Percentiles rank a stretch among this genome's conserved stretches.
Conservation (phyloP, 2,329 filamentous ascomycete genomes). For the Phaeosphaeriaceae sp. region DNA sequence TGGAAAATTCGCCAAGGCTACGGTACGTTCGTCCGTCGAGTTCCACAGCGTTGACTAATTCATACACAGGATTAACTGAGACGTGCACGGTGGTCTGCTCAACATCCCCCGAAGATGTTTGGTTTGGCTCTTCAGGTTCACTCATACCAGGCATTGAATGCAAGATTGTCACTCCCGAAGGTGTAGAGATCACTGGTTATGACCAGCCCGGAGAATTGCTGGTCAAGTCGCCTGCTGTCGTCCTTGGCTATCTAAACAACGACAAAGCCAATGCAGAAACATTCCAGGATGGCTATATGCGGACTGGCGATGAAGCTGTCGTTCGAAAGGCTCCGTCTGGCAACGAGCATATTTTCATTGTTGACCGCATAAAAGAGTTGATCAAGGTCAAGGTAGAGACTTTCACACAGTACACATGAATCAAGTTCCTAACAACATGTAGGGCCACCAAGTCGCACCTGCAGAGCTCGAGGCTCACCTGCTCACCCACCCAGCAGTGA, state of each 20-base stretch:
- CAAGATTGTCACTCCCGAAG: slow-evolving; percentile 71
- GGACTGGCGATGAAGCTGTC: slow-evolving; percentile 73
- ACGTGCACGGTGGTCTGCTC: slow-evolving; percentile 72
- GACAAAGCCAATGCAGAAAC: slow-evolving; percentile 82
- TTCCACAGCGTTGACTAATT: slow-evolving; percentile 3
- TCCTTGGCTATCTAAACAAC: slow-evolving; percentile 86
- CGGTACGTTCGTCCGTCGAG: slow-evolving; percentile 51
- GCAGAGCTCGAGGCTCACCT: slow-evolving; percentile 83
- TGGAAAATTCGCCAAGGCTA: slow-evolving; percentile 76
- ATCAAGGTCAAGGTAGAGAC: slow-evolving; percentile 74
- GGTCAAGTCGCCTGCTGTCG: slow-evolving; percentile 72
- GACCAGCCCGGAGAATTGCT: slow-evolving; percentile 81
- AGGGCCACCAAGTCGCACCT: slow-evolving; percentile 83
- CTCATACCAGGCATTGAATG: slow-evolving; percentile 69
- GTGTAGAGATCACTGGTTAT: slow-evolving; percentile 71
- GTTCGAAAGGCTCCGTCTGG: slow-evolving; percentile 66
- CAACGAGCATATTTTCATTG: slow-evolving; percentile 81
- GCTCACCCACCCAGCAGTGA: slow-evolving; percentile 75
- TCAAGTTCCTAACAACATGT: slow-evolving; percentile 10
- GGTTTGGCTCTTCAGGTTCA: slow-evolving; percentile 73
- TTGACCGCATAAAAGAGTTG: slow-evolving; percentile 80
- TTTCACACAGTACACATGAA: neutral
- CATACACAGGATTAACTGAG: slow-evolving; percentile 70
- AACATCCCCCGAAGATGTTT: slow-evolving; percentile 67
- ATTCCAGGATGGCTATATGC: slow-evolving; percentile 78